Percentiles rank a stretch among this genome's conserved stretches.
phyloP scores from a whole-genome alignment of 129 eudicot species.

The Artemisia tridentata region DNA sequence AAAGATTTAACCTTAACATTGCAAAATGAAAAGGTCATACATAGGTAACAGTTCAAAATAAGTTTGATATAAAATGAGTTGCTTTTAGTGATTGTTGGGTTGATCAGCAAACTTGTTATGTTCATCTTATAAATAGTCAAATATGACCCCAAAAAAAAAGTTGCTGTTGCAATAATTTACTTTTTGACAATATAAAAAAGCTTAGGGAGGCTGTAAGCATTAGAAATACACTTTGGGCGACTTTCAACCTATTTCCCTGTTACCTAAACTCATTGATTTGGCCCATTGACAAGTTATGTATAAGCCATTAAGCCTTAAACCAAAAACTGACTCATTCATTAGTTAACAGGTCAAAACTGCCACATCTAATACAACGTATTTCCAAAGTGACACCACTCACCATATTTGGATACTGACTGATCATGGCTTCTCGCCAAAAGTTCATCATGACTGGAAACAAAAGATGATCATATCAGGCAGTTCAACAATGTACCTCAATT shows the following conservation, averaged over 20 bases:
- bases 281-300: not conserved
- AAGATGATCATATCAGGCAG: not conserved
- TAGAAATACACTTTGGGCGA: not conserved
- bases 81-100: too few relatives aligned
- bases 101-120: too few relatives aligned
- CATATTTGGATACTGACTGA: constrained; percentile 83
- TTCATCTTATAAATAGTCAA: not conserved
- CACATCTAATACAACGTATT: not conserved
- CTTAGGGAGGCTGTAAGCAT: not conserved
- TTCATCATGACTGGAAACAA: constrained; percentile 73
- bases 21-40: too few relatives aligned
- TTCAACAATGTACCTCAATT: not conserved
- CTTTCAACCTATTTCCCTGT: not conserved
- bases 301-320: not conserved
- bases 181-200: not conserved
- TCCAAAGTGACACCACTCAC: constrained; percentile 42
- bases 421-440: constrained; percentile 78
- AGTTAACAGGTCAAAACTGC: not conserved
- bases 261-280: not conserved
- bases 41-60: too few relatives aligned
- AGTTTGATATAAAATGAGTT: too few relatives aligned
- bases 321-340: not conserved
- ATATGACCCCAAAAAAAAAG: not conserved
- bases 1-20: too few relatives aligned
- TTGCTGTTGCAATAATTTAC: too few relatives aligned